Percentiles rank a stretch among this genome's conserved stretches.
These are phyloP conservation scores for Scenedesmus sp. DNA, from an alignment of 163 green algal genomes.

Conservation along the genomic window DNA sequence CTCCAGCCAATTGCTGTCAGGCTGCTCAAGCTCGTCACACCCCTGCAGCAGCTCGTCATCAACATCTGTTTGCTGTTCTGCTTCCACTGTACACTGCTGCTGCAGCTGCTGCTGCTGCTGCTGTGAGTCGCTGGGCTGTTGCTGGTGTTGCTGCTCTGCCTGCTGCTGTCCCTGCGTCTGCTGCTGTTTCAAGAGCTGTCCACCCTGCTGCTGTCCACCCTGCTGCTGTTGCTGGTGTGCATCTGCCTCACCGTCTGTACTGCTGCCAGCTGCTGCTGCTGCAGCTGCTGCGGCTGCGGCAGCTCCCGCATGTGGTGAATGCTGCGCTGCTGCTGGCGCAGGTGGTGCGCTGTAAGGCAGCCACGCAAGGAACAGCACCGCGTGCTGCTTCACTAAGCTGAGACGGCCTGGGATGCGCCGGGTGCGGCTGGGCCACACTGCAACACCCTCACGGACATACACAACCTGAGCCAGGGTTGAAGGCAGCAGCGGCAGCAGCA, in stretches of 20 bases:
- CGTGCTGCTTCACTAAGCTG: conserved; percentile 68
- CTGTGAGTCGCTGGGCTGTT: neutral
- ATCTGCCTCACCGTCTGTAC: neutral
- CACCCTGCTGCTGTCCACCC: neutral
- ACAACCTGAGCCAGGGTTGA: conserved; percentile 56
- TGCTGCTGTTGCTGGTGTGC: conserved; percentile 20
- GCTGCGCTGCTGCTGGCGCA: conserved; percentile 4
- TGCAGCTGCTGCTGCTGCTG: conserved; percentile 5
- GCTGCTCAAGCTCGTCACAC: neutral
- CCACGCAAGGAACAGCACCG: conserved; percentile 44
- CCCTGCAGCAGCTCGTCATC: neutral
- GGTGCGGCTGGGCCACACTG: conserved; percentile 55
- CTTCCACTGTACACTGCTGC: neutral
- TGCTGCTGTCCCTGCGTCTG: neutral
- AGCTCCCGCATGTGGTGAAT: neutral
- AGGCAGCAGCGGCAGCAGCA: neutral
- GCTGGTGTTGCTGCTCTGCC: neutral
- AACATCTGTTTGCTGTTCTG: neutral
- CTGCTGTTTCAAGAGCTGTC: neutral
- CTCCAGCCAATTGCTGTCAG: neutral
- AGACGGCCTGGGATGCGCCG: conserved; percentile 68
- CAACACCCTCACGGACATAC: conserved; percentile 64
- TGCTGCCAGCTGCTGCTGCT: conserved; percentile 7
- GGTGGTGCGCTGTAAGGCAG: conserved; percentile 48
- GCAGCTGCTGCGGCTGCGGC: conserved; percentile 16